phyloP scores from a whole-genome alignment of 2,329 filamentous ascomycete genomes.

The Ramularia collo-cygni region DNA sequence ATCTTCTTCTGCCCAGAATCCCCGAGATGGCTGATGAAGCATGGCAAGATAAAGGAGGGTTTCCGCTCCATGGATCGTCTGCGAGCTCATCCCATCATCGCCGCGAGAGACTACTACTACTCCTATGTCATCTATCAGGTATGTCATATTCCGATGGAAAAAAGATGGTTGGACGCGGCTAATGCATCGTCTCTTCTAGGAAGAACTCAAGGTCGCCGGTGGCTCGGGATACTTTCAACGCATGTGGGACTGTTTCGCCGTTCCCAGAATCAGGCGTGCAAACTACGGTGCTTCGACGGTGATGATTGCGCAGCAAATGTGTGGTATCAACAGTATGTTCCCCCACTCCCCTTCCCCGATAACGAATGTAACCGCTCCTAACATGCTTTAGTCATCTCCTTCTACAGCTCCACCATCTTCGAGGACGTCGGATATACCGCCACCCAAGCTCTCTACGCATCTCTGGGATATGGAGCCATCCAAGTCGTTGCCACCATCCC shows the following conservation, averaged over 20 bases:
- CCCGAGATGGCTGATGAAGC: constrained; percentile 47
- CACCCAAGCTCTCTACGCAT: constrained; percentile 34
- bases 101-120: constrained; percentile 52
- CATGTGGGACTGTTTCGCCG: constrained; percentile 43
- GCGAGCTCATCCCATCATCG: constrained; percentile 46
- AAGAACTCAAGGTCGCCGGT: constrained; percentile 29
- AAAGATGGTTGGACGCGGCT: no score
- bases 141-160: no score
- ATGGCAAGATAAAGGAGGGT: constrained; percentile 39
- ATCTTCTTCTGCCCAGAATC: constrained; percentile 38
- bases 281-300: constrained; percentile 29
- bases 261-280: constrained; percentile 43
- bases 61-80: constrained; percentile 44
- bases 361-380: no score
- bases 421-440: constrained; percentile 31
- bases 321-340: constrained; percentile 30
- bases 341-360: no score
- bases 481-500: constrained; percentile 42
- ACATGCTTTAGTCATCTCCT: constrained; percentile 29
- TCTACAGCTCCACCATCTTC: constrained; percentile 34
- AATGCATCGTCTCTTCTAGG: constrained; percentile 6
- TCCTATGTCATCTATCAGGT: constrained; percentile 30
- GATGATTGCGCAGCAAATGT: constrained; percentile 33
- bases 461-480: constrained; percentile 40
- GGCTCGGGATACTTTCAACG: constrained; percentile 38